These are phyloP conservation scores for Leptographium flavum DNA, from an alignment of 2,329 filamentous ascomycete species.

Conservation along the genomic window DNA sequence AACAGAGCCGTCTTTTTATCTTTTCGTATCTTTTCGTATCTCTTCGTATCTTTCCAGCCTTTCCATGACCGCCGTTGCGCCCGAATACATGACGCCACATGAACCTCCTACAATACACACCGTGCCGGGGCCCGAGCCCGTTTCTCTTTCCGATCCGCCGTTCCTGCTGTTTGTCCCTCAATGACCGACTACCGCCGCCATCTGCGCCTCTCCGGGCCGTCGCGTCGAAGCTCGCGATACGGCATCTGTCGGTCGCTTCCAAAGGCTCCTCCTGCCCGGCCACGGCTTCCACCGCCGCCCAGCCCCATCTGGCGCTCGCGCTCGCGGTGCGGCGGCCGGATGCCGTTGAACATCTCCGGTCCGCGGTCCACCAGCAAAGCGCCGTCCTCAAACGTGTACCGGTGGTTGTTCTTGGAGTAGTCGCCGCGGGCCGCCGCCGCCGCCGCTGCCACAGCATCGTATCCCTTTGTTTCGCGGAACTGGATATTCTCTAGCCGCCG, in stretches of 20 bases:
- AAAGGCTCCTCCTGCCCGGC: neutral
- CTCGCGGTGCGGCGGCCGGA: constrained; percentile 44
- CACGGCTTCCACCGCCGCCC: constrained; percentile 11
- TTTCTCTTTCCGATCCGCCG: too few species aligned
- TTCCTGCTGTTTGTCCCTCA: too few species aligned
- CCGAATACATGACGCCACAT: too few species aligned
- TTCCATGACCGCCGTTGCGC: too few species aligned
- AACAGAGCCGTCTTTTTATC: neutral
- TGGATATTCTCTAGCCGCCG: constrained; percentile 47
- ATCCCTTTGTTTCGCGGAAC: constrained; percentile 8
- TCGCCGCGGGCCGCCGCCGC: constrained; percentile 1
- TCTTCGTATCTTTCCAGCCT: too few species aligned
- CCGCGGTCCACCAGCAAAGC: constrained; percentile 57
- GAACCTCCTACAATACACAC: too few species aligned
- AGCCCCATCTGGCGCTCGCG: constrained; percentile 24
- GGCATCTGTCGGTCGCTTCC: too few species aligned
- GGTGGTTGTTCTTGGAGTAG: constrained; percentile 40
- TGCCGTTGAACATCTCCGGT: constrained; percentile 53
- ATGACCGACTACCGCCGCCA: too few species aligned
- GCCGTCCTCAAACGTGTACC: constrained; percentile 59
- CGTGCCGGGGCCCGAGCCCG: too few species aligned
- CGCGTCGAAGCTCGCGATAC: too few species aligned
- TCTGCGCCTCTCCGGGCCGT: too few species aligned
- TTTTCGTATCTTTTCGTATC: too few species aligned
- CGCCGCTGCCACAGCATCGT: neutral